Base-by-base conservation (phyloP, 371 early-diverging fungal genomes). In the Syncephalastrum racemosum region DNA sequence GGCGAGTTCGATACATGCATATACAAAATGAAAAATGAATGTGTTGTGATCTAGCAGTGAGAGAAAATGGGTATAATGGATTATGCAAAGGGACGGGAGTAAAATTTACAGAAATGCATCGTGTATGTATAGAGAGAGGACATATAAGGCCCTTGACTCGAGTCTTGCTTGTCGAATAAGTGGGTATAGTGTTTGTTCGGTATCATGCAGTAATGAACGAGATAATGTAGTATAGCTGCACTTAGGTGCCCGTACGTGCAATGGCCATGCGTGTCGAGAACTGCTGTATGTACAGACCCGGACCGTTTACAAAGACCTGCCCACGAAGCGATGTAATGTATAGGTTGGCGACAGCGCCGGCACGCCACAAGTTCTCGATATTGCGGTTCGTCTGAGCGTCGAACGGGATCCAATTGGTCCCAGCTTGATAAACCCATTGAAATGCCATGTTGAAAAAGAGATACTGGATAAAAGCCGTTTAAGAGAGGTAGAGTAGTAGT, bases 321-420 rank as follows among this genome's bases (percentile, higher is more conserved):
- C 51, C 62, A 4, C 59, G 61, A 42, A 66, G 57, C n/a, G 62
- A 58, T 4, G 51, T 57, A 19, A 66, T 59, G 49, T 66, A 66
- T 10, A 66, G 44, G 18, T 57, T 61, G 8, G 53, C 58, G 4
- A 59, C 56, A 19, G 46, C 16, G 27, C 56, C 58, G 6, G 18
- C 39, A 15, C 62, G 61, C 55, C 60, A 66, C 7, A 66, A 19
- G 13, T 53, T 53, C 40, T 66, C 66, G 43, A 66, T 57, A 8
- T 39, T 45, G 13, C 36, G 18, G 22, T 60, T 56, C 3, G 66
- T 49, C 24, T 56, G 54, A 6, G 51, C 19, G 49, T 66, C 66
- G 19, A 66, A 66, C 5, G 66, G 59, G n/a, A 64, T 48, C 64
- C 64, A 64, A 2, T 52, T 16, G 16, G 52, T 44, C 12, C 64